Percentiles rank a stretch among this genome's conserved stretches.
Evolutionary conservation across 176 grass and related monocot genomes (phyloP).

Genomic region (Bothriochloa decipiens): DNA sequence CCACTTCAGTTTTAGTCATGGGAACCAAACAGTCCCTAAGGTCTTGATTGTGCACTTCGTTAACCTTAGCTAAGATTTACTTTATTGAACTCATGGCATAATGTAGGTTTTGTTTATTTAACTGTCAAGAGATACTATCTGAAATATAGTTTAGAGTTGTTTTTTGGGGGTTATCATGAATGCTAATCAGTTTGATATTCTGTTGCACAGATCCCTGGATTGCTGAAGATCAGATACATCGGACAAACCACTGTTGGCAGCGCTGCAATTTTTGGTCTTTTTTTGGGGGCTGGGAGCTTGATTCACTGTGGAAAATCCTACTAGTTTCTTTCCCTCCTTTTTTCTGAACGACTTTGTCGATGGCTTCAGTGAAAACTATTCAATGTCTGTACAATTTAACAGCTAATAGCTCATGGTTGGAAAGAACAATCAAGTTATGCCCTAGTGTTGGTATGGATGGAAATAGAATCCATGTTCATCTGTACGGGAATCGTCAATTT

Average conservation of each 20-base stretch:
- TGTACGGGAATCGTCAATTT: not conserved
- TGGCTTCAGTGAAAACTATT: conserved; percentile 22
- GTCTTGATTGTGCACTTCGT: not conserved
- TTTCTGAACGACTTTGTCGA: conserved; percentile 27
- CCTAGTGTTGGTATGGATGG: conserved; percentile 13
- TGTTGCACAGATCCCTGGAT: conserved; percentile 69
- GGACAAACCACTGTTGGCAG: conserved; percentile 79
- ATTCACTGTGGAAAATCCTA: conserved; percentile 93
- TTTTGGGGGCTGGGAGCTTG: conserved; percentile 91
- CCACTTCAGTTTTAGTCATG: too few species aligned
- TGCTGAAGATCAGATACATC: conserved; percentile 93
- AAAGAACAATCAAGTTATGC: conserved; percentile 27
- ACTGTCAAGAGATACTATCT: not conserved
- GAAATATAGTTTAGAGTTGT: not conserved
- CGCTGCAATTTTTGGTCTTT: conserved; percentile 80
- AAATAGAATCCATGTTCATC: conserved; percentile 39
- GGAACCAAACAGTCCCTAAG: too few species aligned
- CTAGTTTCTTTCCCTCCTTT: conserved; percentile 37
- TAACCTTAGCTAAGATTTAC: not conserved
- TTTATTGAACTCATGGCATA: not conserved
- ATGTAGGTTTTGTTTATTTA: not conserved
- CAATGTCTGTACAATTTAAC: conserved; percentile 28
- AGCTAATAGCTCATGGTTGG: conserved; percentile 29
- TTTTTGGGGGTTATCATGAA: not conserved
- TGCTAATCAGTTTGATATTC: not conserved